Conservation (phyloP, 306 rosid species). For the Arachis stenosperma region DNA sequence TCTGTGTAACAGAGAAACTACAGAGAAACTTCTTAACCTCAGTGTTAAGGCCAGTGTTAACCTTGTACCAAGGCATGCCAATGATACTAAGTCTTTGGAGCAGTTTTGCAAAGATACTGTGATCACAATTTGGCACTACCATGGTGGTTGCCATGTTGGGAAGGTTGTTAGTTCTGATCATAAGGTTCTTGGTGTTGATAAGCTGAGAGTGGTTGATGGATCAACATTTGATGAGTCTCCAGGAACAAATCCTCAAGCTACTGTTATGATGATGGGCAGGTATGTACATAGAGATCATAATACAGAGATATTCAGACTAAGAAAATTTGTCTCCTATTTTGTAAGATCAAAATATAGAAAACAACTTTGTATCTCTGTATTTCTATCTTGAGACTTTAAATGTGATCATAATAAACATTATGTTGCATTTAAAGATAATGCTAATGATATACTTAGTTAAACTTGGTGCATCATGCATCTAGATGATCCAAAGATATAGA, state of each 20-base stretch:
- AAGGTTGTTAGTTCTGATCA: constrained; percentile 62
- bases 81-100: constrained; percentile 73
- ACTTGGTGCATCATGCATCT: too few species aligned
- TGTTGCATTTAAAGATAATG: too few species aligned
- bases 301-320: too few species aligned
- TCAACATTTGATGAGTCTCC: constrained; percentile 82
- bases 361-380: too few species aligned
- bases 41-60: constrained; percentile 78
- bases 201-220: constrained; percentile 81
- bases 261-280: constrained; percentile 99
- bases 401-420: too few species aligned
- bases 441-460: too few species aligned
- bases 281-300: constrained; percentile 29
- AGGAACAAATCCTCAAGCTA: constrained; percentile 95
- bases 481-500: too few species aligned
- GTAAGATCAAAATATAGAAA: too few species aligned
- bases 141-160: constrained; percentile 91
- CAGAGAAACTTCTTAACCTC: constrained; percentile 68
- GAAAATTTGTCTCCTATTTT: too few species aligned
- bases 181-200: constrained; percentile 75
- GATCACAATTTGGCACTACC: constrained; percentile 97
- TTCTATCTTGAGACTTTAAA: too few species aligned
- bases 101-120: constrained; percentile 92
- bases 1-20: constrained; percentile 40
- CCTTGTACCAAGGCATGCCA: constrained; percentile 67